phyloP scores from a whole-genome alignment of 2,329 filamentous ascomycete species.

The Epichloe coenophiala region DNA sequence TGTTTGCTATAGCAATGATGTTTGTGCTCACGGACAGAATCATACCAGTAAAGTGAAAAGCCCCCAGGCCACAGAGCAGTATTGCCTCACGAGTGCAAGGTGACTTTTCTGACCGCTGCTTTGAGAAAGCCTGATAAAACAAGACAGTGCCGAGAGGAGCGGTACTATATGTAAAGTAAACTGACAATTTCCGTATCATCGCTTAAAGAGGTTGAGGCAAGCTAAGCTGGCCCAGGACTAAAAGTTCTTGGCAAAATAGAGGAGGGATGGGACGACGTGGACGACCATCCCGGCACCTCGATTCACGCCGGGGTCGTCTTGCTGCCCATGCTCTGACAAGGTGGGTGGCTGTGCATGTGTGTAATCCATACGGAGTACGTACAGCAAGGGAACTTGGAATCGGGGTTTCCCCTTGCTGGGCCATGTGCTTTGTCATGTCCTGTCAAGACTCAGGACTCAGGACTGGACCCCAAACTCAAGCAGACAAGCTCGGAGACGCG shows the following conservation, averaged over 20 bases:
- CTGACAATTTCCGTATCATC: neutral
- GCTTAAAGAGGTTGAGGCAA: neutral
- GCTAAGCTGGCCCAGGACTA: neutral
- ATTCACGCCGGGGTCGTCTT: slow-evolving; percentile 6
- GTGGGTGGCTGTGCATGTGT: neutral
- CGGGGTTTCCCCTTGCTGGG: too few species aligned
- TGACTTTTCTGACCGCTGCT: neutral
- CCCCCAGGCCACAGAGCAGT: too few species aligned
- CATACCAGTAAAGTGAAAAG: neutral
- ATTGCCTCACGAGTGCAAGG: neutral
- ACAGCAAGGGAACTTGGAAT: too few species aligned
- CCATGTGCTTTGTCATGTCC: neutral
- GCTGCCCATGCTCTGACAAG: slow-evolving; percentile 6
- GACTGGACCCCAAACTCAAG: neutral
- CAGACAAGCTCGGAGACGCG: neutral
- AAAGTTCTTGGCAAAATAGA: neutral
- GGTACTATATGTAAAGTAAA: neutral
- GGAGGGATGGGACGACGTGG: slow-evolving; percentile 29
- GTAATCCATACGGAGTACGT: too few species aligned
- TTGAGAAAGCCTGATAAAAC: neutral
- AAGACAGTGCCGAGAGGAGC: neutral
- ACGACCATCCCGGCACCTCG: slow-evolving; percentile 7
- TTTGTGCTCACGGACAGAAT: neutral
- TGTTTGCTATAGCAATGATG: neutral
- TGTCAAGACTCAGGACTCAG: neutral